These are phyloP conservation scores for Arthrobotrys pseudoclavata DNA, from an alignment of 2,329 filamentous ascomycete genomes.

Conservation along the genomic window DNA sequence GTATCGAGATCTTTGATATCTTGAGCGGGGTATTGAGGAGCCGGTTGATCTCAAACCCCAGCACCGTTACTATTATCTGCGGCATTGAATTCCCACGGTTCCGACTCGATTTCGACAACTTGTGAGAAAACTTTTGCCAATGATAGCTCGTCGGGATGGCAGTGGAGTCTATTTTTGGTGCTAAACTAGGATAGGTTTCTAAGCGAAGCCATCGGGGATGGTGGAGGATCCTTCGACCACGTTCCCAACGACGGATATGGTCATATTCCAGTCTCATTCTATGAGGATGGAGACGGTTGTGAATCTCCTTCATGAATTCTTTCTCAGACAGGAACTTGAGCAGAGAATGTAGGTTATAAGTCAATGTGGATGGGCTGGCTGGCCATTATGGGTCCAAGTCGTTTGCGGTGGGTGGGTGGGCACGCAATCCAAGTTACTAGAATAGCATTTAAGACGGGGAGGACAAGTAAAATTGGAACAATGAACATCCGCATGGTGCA, in stretches of 20 bases:
- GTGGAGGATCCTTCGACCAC: conserved; percentile 1
- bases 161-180: conserved; percentile 30
- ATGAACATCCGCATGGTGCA: not conserved
- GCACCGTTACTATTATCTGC: not conserved
- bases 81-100: not conserved
- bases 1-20: not conserved
- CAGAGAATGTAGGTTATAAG: conserved; percentile 26
- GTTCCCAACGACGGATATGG: conserved; percentile 21
- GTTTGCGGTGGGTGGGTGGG: not conserved
- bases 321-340: conserved; percentile 12
- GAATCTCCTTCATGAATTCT: not conserved
- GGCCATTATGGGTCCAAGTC: conserved; percentile 11
- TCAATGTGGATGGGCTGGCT: conserved; percentile 9
- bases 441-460: not conserved
- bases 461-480: not conserved
- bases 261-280: conserved; percentile 1
- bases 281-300: not conserved
- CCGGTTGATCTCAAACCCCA: too few relatives aligned
- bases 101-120: conserved; percentile 26
- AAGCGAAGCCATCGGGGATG: conserved; percentile 27
- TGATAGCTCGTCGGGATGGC: not conserved
- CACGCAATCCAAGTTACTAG: conserved; percentile 21
- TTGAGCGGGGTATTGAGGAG: not conserved
- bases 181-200: conserved; percentile 21
- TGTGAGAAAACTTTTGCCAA: conserved; percentile 7